A percentile compares a stretch with the other conserved stretches of the same genome.
phyloP scores from a whole-genome alignment of 768 basidiomycete species.

The Agaricus bisporus region DNA sequence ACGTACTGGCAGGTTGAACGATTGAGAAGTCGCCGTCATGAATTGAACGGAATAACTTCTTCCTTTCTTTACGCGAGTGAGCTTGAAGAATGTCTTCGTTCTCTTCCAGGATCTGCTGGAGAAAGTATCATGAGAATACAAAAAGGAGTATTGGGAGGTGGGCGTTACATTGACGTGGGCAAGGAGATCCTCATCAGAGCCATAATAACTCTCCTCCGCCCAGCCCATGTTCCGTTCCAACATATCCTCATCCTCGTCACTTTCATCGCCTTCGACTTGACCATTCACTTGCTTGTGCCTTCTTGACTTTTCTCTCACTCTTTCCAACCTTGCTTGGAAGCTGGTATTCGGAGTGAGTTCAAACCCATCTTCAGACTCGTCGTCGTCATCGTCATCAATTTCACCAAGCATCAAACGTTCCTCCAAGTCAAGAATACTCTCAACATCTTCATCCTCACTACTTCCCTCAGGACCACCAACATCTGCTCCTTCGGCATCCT shows the following conservation, averaged over 20 bases:
- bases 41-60: slow-evolving; percentile 56
- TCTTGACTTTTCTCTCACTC: slow-evolving; percentile 25
- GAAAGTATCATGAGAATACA: neutral
- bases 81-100: slow-evolving; percentile 20
- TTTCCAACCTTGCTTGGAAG: slow-evolving; percentile 40
- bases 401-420: slow-evolving; percentile 37
- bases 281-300: slow-evolving; percentile 19
- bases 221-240: slow-evolving; percentile 23
- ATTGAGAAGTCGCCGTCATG: slow-evolving; percentile 45
- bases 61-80: slow-evolving; percentile 41
- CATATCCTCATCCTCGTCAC: slow-evolving; percentile 28
- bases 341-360: slow-evolving; percentile 34
- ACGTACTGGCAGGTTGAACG: slow-evolving; percentile 47
- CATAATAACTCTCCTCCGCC: slow-evolving; percentile 37
- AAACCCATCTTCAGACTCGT: slow-evolving; percentile 27
- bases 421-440: slow-evolving; percentile 34
- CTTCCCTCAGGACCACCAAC: slow-evolving; percentile 19
- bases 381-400: slow-evolving; percentile 24
- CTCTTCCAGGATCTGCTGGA: neutral
- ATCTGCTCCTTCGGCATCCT: slow-evolving; percentile 37
- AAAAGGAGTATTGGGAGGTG: neutral
- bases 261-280: slow-evolving; percentile 17
- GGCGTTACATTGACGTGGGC: slow-evolving; percentile 45
- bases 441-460: slow-evolving; percentile 19
- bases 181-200: slow-evolving; percentile 51